Conservation (phyloP, 1,284 basidiomycete genomes). For the Trichosporon faecale region DNA sequence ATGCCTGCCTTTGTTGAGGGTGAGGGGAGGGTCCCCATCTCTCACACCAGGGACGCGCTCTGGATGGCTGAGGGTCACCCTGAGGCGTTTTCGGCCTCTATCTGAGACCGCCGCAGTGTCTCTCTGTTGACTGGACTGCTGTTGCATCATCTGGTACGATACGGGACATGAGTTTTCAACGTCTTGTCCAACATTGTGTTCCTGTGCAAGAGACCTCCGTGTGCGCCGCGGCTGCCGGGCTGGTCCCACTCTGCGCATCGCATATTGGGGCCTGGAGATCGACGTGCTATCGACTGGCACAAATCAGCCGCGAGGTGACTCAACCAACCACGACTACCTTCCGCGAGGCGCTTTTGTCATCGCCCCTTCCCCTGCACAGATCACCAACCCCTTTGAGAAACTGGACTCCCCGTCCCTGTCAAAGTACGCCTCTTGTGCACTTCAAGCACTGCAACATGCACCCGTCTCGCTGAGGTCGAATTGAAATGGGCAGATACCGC, state of each 20-base stretch:
- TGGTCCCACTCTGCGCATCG: no score
- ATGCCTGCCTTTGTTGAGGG: not conserved
- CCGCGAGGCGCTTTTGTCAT: not conserved
- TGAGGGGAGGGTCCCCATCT: not conserved
- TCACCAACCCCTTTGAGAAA: not conserved
- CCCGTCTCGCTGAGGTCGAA: not conserved
- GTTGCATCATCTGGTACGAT: no score
- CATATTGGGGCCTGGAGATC: no score
- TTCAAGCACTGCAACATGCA: not conserved
- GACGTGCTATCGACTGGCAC: not conserved
- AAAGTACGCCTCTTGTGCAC: not conserved
- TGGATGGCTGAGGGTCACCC: not conserved
- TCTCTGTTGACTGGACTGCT: no score
- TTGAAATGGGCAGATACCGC: not conserved
- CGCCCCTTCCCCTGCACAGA: not conserved
- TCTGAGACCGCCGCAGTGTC: not conserved
- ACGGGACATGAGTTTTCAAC: no score
- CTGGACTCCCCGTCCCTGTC: not conserved
- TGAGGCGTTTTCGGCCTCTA: not conserved
- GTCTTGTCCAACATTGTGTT: no score
- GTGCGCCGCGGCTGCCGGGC: no score
- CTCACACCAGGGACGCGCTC: not conserved
- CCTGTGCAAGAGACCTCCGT: no score
- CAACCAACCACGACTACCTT: not conserved
- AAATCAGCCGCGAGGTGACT: not conserved